Percentiles rank a stretch among this genome's conserved stretches.
These are phyloP conservation scores for Globisporangium nagaii DNA, from an alignment of 352 stramenopile species.

Conservation along the genomic window DNA sequence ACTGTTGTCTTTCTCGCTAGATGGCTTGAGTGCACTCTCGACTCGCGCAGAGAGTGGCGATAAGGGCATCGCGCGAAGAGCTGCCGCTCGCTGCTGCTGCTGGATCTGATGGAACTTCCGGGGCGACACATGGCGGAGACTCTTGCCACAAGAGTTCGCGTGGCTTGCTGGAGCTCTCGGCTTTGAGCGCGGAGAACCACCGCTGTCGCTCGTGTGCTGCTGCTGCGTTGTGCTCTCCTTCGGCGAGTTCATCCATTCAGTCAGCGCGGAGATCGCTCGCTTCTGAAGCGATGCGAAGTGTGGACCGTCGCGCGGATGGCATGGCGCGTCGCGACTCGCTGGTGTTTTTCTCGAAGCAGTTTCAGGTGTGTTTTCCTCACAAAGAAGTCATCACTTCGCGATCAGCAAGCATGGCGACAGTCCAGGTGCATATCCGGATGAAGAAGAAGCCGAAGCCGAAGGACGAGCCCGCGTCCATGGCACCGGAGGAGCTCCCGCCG, in stretches of 20 bases:
- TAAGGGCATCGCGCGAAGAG: constrained; percentile 22
- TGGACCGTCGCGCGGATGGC: neutral
- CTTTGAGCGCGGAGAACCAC: neutral
- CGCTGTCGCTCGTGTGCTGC: neutral
- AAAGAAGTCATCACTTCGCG: neutral
- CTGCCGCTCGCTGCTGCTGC: constrained; percentile 23
- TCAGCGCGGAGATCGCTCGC: neutral
- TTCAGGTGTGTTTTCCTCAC: neutral
- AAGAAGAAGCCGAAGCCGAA: constrained; percentile 12
- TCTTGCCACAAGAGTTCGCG: neutral
- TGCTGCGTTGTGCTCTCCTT: neutral
- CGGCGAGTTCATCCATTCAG: neutral
- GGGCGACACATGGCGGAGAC: constrained; percentile 30
- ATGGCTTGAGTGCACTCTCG: neutral
- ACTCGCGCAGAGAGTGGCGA: constrained; percentile 17
- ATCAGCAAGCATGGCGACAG: constrained; percentile 11
- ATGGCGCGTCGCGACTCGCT: neutral
- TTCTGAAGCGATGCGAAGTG: neutral
- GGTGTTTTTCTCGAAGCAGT: neutral
- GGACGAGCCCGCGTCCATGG: neutral
- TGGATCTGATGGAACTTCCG: constrained; percentile 40
- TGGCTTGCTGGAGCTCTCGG: neutral
- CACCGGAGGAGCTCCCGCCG: constrained; percentile 11
- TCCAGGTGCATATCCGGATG: constrained; percentile 24
- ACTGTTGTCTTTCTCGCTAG: neutral